Evolutionary conservation across 176 grass and related monocot species (phyloP).

Genomic region (Hordeum marinum): DNA sequence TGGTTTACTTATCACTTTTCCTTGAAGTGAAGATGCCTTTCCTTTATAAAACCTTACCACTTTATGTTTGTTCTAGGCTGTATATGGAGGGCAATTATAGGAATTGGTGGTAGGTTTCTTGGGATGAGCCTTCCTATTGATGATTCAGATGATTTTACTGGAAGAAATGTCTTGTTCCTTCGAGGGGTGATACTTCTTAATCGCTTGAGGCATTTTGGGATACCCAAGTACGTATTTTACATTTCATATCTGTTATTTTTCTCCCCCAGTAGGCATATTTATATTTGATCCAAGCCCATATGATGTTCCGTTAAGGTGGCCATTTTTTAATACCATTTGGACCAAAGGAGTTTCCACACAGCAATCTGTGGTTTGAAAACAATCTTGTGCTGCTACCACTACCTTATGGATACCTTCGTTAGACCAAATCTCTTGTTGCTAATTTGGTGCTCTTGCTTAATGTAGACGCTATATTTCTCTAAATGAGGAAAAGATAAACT

Average conservation of each 20-base stretch:
- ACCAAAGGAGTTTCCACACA: too few relatives aligned
- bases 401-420: too few relatives aligned
- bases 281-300: not conserved
- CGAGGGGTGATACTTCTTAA: too few relatives aligned
- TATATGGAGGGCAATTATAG: not conserved
- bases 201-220: not conserved
- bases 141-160: not conserved
- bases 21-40: not conserved
- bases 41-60: not conserved
- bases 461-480: too few relatives aligned
- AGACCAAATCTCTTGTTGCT: too few relatives aligned
- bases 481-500: too few relatives aligned
- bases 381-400: too few relatives aligned
- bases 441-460: too few relatives aligned
- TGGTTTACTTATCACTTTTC: not conserved
- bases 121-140: not conserved
- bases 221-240: not conserved
- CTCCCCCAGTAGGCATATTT: not conserved
- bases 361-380: too few relatives aligned
- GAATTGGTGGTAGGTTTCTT: not conserved
- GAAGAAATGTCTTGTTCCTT: too few relatives aligned
- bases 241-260: not conserved
- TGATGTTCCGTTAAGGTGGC: too few relatives aligned
- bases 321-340: too few relatives aligned
- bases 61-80: not conserved